Evolutionary conservation across 2,329 filamentous ascomycete genomes (phyloP).

Genomic region (Beauveria scarabaeidicola): DNA sequence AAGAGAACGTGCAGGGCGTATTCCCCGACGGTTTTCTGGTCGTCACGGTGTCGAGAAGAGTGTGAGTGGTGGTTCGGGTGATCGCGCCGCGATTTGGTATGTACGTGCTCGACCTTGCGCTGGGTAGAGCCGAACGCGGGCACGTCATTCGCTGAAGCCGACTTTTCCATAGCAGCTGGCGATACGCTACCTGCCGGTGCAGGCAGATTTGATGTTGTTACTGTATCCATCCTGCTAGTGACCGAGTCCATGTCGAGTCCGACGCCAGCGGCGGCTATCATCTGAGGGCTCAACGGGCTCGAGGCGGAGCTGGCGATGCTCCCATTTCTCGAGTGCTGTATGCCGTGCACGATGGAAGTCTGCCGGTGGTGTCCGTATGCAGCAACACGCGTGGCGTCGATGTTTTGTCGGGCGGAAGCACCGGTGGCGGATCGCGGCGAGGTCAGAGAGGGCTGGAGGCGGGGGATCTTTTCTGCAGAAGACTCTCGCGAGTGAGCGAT

Average conservation of each 20-base stretch:
- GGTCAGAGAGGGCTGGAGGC: background rate
- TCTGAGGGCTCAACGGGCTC: conserved; percentile 80
- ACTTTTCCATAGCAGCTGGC: conserved; percentile 33
- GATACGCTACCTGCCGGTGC: conserved; percentile 20
- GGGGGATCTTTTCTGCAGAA: conserved; percentile 8
- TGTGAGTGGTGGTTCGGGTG: conserved; percentile 68
- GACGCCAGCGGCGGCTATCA: conserved; percentile 62
- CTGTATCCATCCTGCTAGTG: conserved; percentile 35
- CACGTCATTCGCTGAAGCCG: conserved; percentile 38
- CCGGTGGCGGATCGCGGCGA: conserved; percentile 9
- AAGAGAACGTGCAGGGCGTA: conserved; percentile 95
- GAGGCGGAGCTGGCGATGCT: conserved; percentile 73
- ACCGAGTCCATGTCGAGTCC: conserved; percentile 43
- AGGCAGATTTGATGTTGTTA: conserved; percentile 34
- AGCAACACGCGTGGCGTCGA: conserved; percentile 41
- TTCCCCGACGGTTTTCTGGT: conserved; percentile 91
- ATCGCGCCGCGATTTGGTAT: conserved; percentile 61
- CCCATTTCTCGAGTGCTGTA: conserved; percentile 86
- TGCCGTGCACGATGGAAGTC: conserved; percentile 93
- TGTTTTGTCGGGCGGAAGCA: background rate
- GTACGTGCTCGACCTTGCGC: conserved; percentile 51
- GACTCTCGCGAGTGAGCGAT: conserved; percentile 11
- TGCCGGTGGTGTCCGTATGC: conserved; percentile 85
- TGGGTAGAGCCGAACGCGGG: conserved; percentile 35
- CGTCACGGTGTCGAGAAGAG: conserved; percentile 62